Conservation (phyloP, 257 asterid species). For the Linderniella brevidens region DNA sequence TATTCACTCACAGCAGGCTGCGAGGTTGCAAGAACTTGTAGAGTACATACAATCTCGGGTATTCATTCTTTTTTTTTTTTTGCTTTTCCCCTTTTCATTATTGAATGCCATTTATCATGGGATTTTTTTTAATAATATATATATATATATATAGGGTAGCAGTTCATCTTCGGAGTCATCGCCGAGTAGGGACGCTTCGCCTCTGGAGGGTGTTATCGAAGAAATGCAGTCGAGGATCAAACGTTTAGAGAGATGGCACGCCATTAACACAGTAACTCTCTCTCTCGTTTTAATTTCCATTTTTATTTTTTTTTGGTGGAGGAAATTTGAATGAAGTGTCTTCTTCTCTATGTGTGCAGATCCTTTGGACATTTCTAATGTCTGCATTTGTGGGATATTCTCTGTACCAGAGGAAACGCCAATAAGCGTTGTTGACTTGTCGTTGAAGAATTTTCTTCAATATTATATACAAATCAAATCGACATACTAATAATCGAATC, state of each 20-base stretch:
- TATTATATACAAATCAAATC: not conserved
- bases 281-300: not conserved
- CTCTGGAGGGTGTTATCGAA: constrained; percentile 57
- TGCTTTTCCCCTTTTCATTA: not conserved
- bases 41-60: constrained; percentile 86
- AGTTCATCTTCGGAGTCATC: constrained; percentile 78
- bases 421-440: constrained; percentile 8
- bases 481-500: not conserved
- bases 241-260: constrained; percentile 82
- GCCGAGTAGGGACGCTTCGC: constrained; percentile 66
- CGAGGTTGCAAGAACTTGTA: constrained; percentile 82
- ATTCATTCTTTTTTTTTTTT: no score
- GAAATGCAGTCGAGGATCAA: constrained; percentile 84
- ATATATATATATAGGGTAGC: constrained; percentile 35
- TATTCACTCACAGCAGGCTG: constrained; percentile 75
- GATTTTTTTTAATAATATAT: no score
- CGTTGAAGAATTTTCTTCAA: not conserved
- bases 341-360: constrained; percentile 46
- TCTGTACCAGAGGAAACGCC: constrained; percentile 67
- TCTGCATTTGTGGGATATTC: constrained; percentile 94
- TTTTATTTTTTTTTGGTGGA: not conserved
- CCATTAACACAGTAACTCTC: constrained; percentile 49
- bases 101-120: no score
- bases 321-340: not conserved
- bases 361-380: constrained; percentile 93